Percentiles rank a stretch among this genome's conserved stretches.
Conservation (phyloP, 176 grass and related monocot species). For the Phyllostachys edulis region DNA sequence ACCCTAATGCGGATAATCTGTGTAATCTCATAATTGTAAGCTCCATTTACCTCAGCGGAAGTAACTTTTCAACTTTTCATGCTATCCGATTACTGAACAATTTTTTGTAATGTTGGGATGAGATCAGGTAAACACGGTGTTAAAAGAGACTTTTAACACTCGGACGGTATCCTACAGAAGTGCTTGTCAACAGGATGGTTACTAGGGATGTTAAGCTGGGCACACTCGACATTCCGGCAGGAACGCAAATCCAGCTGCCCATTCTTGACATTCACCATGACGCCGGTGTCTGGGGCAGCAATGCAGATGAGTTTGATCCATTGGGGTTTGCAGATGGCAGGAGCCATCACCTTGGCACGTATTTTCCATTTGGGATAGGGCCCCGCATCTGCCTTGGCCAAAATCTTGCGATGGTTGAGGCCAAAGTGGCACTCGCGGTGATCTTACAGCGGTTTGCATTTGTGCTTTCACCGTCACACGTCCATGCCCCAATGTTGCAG, state of each 20-base stretch:
- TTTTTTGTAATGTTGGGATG: background rate
- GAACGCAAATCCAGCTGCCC: constrained; percentile 57
- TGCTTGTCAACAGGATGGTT: constrained; percentile 40
- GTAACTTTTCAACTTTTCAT: background rate
- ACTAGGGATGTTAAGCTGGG: constrained; percentile 56
- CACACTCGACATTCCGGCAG: constrained; percentile 49
- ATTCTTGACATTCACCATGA: constrained; percentile 66
- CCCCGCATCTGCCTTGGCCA: constrained; percentile 67
- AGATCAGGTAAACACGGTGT: constrained; percentile 52
- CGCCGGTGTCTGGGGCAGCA: constrained; percentile 50
- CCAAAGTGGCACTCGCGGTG: constrained; percentile 59
- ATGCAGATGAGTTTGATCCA: constrained; percentile 59
- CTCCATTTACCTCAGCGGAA: background rate
- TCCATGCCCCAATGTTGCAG: constrained; percentile 60
- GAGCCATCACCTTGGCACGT: constrained; percentile 63
- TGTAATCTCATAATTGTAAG: constrained; percentile 69
- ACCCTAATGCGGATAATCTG: constrained; percentile 48
- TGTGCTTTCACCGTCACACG: constrained; percentile 57
- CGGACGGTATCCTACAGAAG: constrained; percentile 61
- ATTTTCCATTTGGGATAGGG: constrained; percentile 61
- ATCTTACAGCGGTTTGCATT: constrained; percentile 56
- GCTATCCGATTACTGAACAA: background rate
- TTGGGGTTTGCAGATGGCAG: constrained; percentile 68
- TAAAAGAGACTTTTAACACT: constrained; percentile 94
- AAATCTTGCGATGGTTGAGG: constrained; percentile 70